phyloP scores from a whole-genome alignment of 345 rosid species.

The Eucalyptus cloeziana region DNA sequence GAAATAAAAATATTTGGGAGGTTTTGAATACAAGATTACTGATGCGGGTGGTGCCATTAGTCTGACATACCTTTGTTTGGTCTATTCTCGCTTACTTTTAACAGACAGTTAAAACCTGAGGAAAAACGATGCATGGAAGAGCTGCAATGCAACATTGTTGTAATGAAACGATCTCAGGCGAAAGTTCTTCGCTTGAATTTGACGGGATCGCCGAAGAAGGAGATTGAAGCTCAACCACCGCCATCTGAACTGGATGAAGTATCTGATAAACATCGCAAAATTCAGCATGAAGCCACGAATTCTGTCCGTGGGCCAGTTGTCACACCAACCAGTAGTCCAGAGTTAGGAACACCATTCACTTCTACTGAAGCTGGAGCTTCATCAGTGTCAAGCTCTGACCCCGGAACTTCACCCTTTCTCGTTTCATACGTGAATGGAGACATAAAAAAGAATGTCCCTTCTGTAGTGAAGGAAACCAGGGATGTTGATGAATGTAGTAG shows the following conservation, averaged over 20 bases:
- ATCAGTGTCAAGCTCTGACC: conserved; percentile 92
- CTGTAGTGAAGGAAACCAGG: conserved; percentile 39
- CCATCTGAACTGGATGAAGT: conserved; percentile 34
- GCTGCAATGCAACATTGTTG: conserved; percentile 94
- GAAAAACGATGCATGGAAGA: conserved; percentile 92
- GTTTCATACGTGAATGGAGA: conserved; percentile 42
- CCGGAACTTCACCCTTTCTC: conserved; percentile 84
- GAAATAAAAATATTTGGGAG: background rate
- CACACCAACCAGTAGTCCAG: conserved; percentile 93
- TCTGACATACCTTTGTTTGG: background rate
- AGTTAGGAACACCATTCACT: conserved; percentile 93
- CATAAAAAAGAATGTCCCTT: conserved; percentile 56
- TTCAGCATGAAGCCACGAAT: conserved; percentile 26
- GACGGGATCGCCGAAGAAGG: conserved; percentile 57
- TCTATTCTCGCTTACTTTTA: background rate
- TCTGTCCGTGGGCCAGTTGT: conserved; percentile 66
- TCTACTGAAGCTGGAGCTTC: conserved; percentile 93
- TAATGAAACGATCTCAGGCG: conserved; percentile 84
- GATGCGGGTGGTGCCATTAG: background rate
- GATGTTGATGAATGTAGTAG: conserved; percentile 40
- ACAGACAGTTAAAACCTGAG: conserved; percentile 78
- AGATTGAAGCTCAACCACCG: conserved; percentile 22
- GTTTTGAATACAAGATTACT: background rate
- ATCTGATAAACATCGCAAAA: conserved; percentile 26
- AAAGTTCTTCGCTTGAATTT: conserved; percentile 92